Evolutionary conservation across 768 basidiomycete genomes (phyloP), one percentile per base, ranked within the genome.

Genomic region (Psilocybe cyanescens): DNA sequence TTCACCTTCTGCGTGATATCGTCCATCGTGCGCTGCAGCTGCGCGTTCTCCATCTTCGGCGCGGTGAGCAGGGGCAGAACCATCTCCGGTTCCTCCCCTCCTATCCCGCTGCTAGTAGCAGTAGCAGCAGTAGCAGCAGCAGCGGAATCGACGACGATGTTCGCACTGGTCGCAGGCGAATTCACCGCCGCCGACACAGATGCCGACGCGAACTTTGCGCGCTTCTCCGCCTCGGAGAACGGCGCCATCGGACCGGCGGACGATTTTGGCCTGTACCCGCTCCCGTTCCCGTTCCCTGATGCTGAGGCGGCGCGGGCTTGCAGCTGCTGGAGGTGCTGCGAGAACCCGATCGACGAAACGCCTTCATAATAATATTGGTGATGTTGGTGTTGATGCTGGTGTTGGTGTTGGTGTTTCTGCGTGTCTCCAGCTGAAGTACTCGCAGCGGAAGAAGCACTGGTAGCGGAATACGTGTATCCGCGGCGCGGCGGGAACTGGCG

Each of bases 1-100:
- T 83, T 83, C 55, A 82, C 76, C 59, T 79, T 79, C 28, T 79
- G 78, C 14, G 83, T 77, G 44, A 82, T 78, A 19, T 81, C 79
- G 44, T 80, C 79, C 58, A 81, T 77, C 8, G 77, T 73, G 46
- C 67, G 67, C 69, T 81, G 84, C 31, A 79, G 66, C 37, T 78
- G 76, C 29, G 73, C 72, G 46, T 82, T 77, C 1, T 68, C 70
- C 9, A 76, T 74, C 48, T 74, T 75, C 1, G 83, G 83, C 1
- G 82, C 78, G 6, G 74, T 74, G 33, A 83, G 72, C 41, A 78
- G 67, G 24, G 81, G 79, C 29, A 79, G 45, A 1, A 2, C 1
- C 24, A 24, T 24, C 24, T 24, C 24, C 24, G 24, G 24, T 24
- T 24, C 24, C 24, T 24, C 24, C 24, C 24, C 24, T 24, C 24